Base-by-base conservation (phyloP, 2,329 filamentous ascomycete genomes). In the Drechslera avenae region DNA sequence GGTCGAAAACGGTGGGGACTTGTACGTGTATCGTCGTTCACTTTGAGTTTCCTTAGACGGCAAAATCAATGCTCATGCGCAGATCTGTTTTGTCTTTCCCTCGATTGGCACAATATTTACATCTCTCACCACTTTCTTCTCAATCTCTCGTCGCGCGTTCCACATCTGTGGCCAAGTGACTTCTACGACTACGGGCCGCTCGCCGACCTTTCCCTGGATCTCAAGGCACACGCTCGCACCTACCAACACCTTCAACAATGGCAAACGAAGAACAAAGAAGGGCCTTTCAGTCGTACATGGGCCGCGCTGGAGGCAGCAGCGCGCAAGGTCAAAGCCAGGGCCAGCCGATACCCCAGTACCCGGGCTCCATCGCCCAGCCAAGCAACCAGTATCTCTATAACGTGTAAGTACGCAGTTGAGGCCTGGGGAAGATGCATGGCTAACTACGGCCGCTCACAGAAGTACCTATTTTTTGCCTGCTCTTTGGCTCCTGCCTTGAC, bases 271-370 rank as follows among this genome's bases (percentile, higher is more conserved):
- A 70, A 52, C 64, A 69, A 43, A 52, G 59, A 44, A 62, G 57
- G 41, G 67, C 66, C 5, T 71, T 68, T 50, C 59, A 59, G 31
- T 59, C 63, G 41, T 70, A 68, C 46, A 69, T 71, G 67, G 60
- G 66, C 33, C 49, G 44, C 52, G 56, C 46, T 16, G 19, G 39
- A 28, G 45, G 33, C 40, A 48, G 23, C 28, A 16, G 19, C 21
- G 18, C n/a, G 19, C 49, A 48, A 33, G 26, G 41, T 37, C 45
- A 56, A 40, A 26, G 39, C 42, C 50, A 50, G 47, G 50, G 48
- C 40, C 59, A 61, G 47, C 47, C 62, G 44, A 44, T 57, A 31
- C 39, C 59, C 17, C 60, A 63, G 33, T 59, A 62, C 39, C 52
- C 62, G 23, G 60, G 56, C 37, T 53, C 49, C 12, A 44, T 54